Base-by-base conservation (phyloP, 441 rosid genomes). In the Populus trichocarpa region DNA sequence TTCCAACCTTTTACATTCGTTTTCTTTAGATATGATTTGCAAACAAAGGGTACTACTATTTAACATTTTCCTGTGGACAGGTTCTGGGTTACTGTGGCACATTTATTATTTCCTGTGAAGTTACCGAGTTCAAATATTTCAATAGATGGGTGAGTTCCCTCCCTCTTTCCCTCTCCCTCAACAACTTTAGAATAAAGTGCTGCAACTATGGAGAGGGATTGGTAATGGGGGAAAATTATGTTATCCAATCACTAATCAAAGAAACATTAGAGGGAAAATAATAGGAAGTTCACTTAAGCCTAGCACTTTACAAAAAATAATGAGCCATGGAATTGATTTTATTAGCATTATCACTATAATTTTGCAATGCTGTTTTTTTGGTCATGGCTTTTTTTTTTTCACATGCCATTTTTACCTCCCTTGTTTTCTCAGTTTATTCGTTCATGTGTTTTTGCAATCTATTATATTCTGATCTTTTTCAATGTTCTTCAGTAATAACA, bases 401-500 rank as follows among this genome's bases (percentile, higher is more conserved):
- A 22, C 40, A 10, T n/a, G 18, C 14, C 63, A 42, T 1, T 8
- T 77, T 68, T 64, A 4, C 42, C 59, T 14, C 28, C 16, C 23
- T 42, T 5, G 7, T 38, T 73, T 23, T 65, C 13, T 18, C 13
- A 10, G 20, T 66, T 40, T 18, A 40, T 25, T 13, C 1, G 61
- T 9, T 63, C 36, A 26, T 26, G 0, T 64, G 25, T n/a, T 50
- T 66, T 26, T 70, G 20, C 59, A 40, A 23, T 50, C 11, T 72
- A 67, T 32, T 79, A 25, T 69, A 71, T 65, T 65, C 69, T 75
- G 38, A 63, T 64, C 42, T 50, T 83, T 77, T 73, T 65, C 78
- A 77, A 71, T 63, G 70, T 81, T 82, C 61, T 68, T 18, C 92
- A 93, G 98, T 78, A 46, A 90, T 76, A 90, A 75, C 85, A 88